These are phyloP conservation scores for Nicotiana knightiana DNA, from an alignment of 257 asterid species.

Conservation along the genomic window DNA sequence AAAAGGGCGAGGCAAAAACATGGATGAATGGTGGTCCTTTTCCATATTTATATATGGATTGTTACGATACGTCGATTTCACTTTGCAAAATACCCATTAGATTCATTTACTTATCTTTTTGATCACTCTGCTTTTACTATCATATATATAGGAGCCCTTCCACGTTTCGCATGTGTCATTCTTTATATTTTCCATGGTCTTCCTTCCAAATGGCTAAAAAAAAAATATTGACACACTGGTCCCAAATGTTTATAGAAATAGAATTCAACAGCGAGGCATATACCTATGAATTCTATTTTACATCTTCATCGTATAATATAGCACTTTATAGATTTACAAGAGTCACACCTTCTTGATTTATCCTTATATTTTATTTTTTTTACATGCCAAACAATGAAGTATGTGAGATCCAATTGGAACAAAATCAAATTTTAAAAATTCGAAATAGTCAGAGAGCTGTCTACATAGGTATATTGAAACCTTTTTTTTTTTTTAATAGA, in stretches of 20 bases:
- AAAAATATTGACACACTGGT: background rate
- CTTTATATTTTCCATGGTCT: background rate
- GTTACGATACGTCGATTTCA: background rate
- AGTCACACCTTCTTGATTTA: background rate
- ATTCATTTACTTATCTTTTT: background rate
- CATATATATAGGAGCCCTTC: background rate
- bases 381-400: background rate
- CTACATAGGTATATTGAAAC: background rate
- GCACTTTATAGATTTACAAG: background rate
- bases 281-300: background rate
- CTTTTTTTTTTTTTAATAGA: too few relatives aligned
- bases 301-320: background rate
- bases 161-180: background rate
- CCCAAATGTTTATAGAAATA: background rate
- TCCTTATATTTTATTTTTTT: background rate
- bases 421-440: background rate
- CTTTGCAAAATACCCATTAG: background rate
- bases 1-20: background rate
- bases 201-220: background rate
- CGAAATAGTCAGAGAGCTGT: background rate
- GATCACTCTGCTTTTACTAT: background rate
- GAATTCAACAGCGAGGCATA: background rate
- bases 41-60: background rate
- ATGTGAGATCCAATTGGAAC: background rate
- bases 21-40: conserved; percentile 8